Percentiles rank a stretch among this genome's conserved stretches.
Conservation (phyloP, 257 asterid species). For the Salvia splendens region DNA sequence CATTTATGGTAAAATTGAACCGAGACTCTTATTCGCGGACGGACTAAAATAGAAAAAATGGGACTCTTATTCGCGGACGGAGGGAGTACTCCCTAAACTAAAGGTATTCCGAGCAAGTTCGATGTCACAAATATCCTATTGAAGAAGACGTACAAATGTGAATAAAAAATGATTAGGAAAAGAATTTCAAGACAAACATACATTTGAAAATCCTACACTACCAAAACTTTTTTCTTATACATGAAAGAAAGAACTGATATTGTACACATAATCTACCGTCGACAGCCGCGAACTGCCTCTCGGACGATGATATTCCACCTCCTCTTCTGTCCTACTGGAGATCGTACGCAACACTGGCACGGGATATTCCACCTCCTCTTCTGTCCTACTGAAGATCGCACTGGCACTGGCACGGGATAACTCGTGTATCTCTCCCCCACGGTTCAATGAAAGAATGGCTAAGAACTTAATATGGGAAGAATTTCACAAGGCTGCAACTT, state of each 20-base stretch:
- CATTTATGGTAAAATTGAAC: too few species aligned
- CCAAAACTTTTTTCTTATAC: slow-evolving; percentile 97
- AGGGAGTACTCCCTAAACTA: too few species aligned
- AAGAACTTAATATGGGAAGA: slow-evolving; percentile 5
- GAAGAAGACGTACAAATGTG: slow-evolving; percentile 60
- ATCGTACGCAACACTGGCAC: slow-evolving; percentile 40
- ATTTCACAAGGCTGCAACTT: slow-evolving; percentile 49
- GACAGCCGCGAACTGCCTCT: slow-evolving; percentile 35
- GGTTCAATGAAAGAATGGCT: slow-evolving; percentile 39
- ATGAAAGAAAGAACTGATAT: slow-evolving; percentile 65
- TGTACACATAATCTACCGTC: slow-evolving; percentile 71
- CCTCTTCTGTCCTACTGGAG: slow-evolving; percentile 34
- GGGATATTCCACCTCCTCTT: too few species aligned
- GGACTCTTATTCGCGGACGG: too few species aligned
- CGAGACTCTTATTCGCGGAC: too few species aligned
- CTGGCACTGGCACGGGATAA: too few species aligned
- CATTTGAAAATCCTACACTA: slow-evolving; percentile 56
- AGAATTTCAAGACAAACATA: slow-evolving; percentile 33
- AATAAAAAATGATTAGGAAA: slow-evolving; percentile 39
- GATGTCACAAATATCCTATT: slow-evolving; percentile 32
- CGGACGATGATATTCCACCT: not conserved
- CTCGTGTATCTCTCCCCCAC: not conserved
- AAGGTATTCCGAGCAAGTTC: slow-evolving; percentile 27
- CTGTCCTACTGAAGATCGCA: too few species aligned
- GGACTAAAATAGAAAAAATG: too few species aligned